These are phyloP conservation scores for Drechslerella stenobrocha DNA, from an alignment of 2,329 filamentous ascomycete species.

Conservation along the genomic window DNA sequence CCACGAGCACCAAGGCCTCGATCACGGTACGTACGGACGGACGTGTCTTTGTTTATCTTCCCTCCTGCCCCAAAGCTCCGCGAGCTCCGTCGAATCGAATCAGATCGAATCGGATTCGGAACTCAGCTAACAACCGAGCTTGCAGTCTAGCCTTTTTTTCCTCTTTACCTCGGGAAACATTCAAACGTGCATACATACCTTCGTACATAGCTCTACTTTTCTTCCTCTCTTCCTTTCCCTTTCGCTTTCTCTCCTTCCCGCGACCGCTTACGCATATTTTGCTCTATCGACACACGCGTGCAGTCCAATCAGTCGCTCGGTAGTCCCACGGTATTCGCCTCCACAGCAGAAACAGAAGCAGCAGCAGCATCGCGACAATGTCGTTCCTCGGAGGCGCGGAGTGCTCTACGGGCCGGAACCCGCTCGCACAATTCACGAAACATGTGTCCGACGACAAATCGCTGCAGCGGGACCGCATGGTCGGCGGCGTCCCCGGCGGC, in stretches of 20 bases:
- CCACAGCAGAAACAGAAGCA: too few species aligned
- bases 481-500: constrained; percentile 71
- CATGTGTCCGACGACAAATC: constrained; percentile 96
- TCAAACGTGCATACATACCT: not conserved
- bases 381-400: constrained; percentile 95
- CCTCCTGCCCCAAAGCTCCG: too few species aligned
- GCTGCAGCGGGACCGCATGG: constrained; percentile 84
- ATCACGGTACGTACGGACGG: too few species aligned
- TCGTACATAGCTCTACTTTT: constrained; percentile 3
- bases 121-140: not conserved
- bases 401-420: constrained; percentile 94
- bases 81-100: too few species aligned
- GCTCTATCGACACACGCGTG: not conserved
- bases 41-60: too few species aligned
- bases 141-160: not conserved
- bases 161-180: constrained; percentile 3
- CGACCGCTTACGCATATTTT: too few species aligned
- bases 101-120: too few species aligned
- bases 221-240: constrained; percentile 4
- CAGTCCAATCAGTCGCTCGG: too few species aligned
- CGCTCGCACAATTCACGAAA: constrained; percentile 95
- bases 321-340: too few species aligned
- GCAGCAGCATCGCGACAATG: constrained; percentile 66
- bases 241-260: not conserved
- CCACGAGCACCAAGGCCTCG: too few species aligned